These are phyloP conservation scores for Russula sp. DNA, from an alignment of 768 basidiomycete genomes.

Conservation along the genomic window DNA sequence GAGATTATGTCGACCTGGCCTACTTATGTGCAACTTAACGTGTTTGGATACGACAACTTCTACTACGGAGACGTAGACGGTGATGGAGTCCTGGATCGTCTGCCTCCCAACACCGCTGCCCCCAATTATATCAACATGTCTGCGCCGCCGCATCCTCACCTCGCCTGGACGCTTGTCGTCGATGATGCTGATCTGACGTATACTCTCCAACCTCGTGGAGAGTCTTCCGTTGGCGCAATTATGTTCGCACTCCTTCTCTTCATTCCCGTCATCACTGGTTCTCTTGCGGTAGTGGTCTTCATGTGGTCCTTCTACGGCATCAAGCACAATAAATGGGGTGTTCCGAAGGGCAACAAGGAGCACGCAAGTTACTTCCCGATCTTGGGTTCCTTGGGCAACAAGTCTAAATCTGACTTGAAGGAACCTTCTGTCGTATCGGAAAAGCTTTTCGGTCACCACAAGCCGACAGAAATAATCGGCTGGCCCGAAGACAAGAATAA, in stretches of 20 bases:
- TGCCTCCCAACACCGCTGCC: constrained; percentile 80
- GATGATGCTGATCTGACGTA: constrained; percentile 73
- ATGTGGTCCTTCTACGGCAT: constrained; percentile 97
- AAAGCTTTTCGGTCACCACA: constrained; percentile 53
- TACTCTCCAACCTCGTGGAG: constrained; percentile 74
- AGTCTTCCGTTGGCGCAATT: constrained; percentile 72
- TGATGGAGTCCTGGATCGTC: constrained; percentile 83
- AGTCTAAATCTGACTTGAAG: constrained; percentile 65
- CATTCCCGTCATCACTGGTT: constrained; percentile 81
- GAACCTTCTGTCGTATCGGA: constrained; percentile 56
- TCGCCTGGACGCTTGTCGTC: constrained; percentile 80
- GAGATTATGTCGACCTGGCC: constrained; percentile 91
- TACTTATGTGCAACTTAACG: constrained; percentile 81
- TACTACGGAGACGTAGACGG: constrained; percentile 88
- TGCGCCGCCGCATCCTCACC: constrained; percentile 78
- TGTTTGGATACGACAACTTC: constrained; percentile 86
- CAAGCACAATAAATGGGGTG: constrained; percentile 88
- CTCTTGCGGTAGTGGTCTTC: constrained; percentile 77
- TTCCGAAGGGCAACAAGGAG: constrained; percentile 59
- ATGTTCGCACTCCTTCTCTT: constrained; percentile 79
- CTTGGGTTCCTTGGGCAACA: constrained; percentile 54
- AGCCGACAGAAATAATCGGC: constrained; percentile 73
- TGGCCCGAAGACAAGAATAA: constrained; percentile 94
- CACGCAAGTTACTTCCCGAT: constrained; percentile 85
- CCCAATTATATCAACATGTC: constrained; percentile 90